Evolutionary conservation across 2,329 filamentous ascomycete species (phyloP).

Genomic region (Metarhizium robertsii): DNA sequence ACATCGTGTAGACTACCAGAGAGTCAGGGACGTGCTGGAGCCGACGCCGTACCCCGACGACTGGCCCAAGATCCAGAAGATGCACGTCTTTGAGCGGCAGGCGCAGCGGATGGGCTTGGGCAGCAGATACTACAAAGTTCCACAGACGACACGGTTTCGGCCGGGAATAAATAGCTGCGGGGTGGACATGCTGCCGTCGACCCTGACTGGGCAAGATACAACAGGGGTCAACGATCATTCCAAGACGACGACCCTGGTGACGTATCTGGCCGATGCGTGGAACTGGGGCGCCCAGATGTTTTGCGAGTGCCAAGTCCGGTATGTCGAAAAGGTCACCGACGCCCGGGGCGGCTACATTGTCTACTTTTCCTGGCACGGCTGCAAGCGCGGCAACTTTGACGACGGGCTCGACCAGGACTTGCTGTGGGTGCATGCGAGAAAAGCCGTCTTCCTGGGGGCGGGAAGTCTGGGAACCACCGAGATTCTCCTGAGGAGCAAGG

Average conservation of each 20-base stretch:
- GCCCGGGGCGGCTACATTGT: constrained; percentile 47
- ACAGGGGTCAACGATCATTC: constrained; percentile 60
- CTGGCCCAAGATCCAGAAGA: constrained; percentile 49
- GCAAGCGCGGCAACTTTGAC: constrained; percentile 44
- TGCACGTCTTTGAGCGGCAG: constrained; percentile 47
- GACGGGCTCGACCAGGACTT: constrained; percentile 44
- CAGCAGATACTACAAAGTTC: constrained; percentile 45
- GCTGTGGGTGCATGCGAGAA: constrained; percentile 58
- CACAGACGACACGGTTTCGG: constrained; percentile 54
- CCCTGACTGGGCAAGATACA: constrained; percentile 50
- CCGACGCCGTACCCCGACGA: constrained; percentile 48
- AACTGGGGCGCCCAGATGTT: constrained; percentile 66
- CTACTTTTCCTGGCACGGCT: constrained; percentile 56
- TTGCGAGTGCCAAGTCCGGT: constrained; percentile 57
- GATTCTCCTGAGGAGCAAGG: constrained; percentile 51
- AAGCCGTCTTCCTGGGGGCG: constrained; percentile 58
- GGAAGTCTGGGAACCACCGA: constrained; percentile 57
- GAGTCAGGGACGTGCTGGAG: constrained; percentile 46
- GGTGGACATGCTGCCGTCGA: constrained; percentile 52
- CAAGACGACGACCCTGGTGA: constrained; percentile 56
- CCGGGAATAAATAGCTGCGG: constrained; percentile 54
- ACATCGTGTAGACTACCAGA: constrained; percentile 40
- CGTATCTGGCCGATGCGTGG: constrained; percentile 61
- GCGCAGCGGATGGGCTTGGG: constrained; percentile 39
- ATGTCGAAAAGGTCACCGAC: constrained; percentile 43